Conservation (phyloP, 2,329 filamentous ascomycete species). For the Sclerotinia glacialis region DNA sequence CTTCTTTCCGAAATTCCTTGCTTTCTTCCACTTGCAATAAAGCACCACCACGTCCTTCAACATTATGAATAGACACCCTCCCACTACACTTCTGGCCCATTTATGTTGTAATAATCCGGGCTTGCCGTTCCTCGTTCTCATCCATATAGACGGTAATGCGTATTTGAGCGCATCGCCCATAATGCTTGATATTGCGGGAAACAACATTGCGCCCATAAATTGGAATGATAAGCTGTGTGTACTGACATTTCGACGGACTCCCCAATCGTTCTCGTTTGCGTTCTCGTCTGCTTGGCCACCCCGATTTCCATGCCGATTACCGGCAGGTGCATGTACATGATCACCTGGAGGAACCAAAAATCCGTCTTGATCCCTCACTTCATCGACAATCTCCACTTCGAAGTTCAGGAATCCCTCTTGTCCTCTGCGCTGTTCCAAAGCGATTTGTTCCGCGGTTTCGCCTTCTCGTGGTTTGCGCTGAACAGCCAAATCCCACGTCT, state of each 20-base stretch:
- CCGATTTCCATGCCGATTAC: conserved; percentile 5
- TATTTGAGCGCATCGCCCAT: conserved; percentile 73
- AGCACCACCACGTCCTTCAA: conserved; percentile 66
- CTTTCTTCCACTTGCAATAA: conserved; percentile 62
- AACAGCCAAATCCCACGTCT: conserved; percentile 38
- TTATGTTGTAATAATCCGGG: conserved; percentile 66
- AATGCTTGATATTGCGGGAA: conserved; percentile 75
- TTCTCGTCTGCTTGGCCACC: conserved; percentile 1
- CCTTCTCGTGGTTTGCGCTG: conserved; percentile 39
- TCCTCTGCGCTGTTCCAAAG: conserved; percentile 38
- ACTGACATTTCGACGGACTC: conserved; percentile 41
- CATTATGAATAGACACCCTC: conserved; percentile 84
- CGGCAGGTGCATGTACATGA: background rate
- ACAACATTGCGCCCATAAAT: conserved; percentile 68
- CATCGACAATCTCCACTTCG: conserved; percentile 28
- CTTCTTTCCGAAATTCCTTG: conserved; percentile 54
- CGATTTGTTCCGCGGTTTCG: conserved; percentile 39
- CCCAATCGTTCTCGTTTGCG: conserved; percentile 25
- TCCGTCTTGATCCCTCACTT: conserved; percentile 22
- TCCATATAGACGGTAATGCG: conserved; percentile 66
- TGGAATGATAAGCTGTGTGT: conserved; percentile 56
- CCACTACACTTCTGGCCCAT: conserved; percentile 86
- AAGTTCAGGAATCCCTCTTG: conserved; percentile 37
- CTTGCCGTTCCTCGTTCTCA: conserved; percentile 36
- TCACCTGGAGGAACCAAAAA: background rate